Base-by-base conservation (phyloP, 2,329 filamentous ascomycete genomes). In the Aspergillus sojae region DNA sequence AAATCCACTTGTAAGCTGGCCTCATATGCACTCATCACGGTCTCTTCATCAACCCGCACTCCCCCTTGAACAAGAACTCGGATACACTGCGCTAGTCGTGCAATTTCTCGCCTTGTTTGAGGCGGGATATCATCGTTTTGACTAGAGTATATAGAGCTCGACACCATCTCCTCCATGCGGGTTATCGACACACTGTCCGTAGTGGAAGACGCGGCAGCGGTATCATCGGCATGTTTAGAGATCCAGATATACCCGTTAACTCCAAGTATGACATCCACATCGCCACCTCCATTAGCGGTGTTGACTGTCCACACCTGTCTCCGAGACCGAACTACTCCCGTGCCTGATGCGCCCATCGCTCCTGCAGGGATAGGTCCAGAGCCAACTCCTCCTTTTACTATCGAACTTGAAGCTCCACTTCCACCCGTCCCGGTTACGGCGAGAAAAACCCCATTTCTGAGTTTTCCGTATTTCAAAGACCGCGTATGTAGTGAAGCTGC, bases 171-270 rank as follows among this genome's bases (percentile, higher is more conserved):
- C 77, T 98, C 95, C 76, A 97, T 86, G 68, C 91, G 87, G 59
- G 93, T 96, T 72, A 97, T 92, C 2, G 85, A 84, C 11, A 82
- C 88, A 74, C 82, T 84, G 60, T 81, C 81, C 10, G 75, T 77
- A n/a, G 82, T 80, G 50, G 85, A 78, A 2, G 72, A 77, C 21
- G 75, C 75, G 3, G 72, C 77, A 16, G 71, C 75, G 60, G 68
- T 72, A 57, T 79, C 85, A 68, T 91, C 89, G 9, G 91, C 81
- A 71, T 96, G 93, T 81, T 92, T 94, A 78, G 90, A 89, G 73
- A 98, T 94, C 91, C 93, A 99, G 63, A 98, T 93, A 76, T 96
- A 98, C 1, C 95, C 95, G 73, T 99, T 99, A 45, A 99, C 95
- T 2, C 95, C 95, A 1, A 99, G 83, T 58, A 97, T 86, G 9